Evolutionary conservation across 164 flowering plant species (phyloP), one percentile per base, ranked within the genome.

Genomic region (Akebia trifoliata): DNA sequence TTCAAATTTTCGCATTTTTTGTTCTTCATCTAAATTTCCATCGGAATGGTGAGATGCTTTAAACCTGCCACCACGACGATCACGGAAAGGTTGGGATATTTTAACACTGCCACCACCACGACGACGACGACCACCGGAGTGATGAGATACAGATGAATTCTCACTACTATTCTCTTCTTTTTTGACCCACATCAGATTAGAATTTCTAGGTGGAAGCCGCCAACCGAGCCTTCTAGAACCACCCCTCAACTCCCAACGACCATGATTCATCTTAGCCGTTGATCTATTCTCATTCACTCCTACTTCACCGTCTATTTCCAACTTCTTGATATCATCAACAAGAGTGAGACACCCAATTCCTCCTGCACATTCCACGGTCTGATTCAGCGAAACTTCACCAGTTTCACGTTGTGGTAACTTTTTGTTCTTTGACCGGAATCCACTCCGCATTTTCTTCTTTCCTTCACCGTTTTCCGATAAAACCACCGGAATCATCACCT

Each of bases 151-250:
- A 8, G 22, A 18, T 21, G 54, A 20, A 50, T 7, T 8, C 2
- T 49, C 59, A 45, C 30, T 50, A 11, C 28, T n/a, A 4, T 8
- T 51, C 18, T 61, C 64, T 8, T 22, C 57, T 25, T 52, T 52
- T 14, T 25, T 51, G 2, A 61, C 51, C 65, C 65, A 61, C 31
- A 42, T 18, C 39, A 14, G 34, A 52, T 2, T n/a, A 12, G 5
- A 24, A 18, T 17, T 38, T 11, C 6, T 30, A 9, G 10, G 10
- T 11, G n/a, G 2, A 9, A 39, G 7, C 1, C 43, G 14, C 21
- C 35, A 5, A 10, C 43, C 24, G 21, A 43, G 24, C 50, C 18
- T 51, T 24, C 39, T 29, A 37, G n/a, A 17, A 6, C 18, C 6
- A 14, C 5, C 4, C 11, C 2, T 1, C 29, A 6, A 3, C 17